phyloP scores from a whole-genome alignment of 176 grass and related monocot genomes.

The Hordeum marinum region DNA sequence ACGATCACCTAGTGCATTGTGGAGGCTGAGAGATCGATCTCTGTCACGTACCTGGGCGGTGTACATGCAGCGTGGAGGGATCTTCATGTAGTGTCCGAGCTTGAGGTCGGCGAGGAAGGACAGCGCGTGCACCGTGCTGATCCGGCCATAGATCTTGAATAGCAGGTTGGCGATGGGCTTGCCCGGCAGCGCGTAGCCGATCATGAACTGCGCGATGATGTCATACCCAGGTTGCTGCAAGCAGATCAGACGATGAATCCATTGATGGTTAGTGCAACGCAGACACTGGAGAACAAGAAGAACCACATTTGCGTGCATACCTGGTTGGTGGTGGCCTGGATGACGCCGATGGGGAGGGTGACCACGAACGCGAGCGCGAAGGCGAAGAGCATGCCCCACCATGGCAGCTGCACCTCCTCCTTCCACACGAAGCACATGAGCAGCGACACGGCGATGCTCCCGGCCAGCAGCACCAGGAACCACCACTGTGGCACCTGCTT shows the following conservation, averaged over 20 bases:
- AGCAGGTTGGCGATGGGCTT: slow-evolving; percentile 98
- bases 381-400: slow-evolving; percentile 98
- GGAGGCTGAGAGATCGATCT: too few species aligned
- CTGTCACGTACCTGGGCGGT: slow-evolving; percentile 55
- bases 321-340: slow-evolving; percentile 99
- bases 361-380: slow-evolving; percentile 84
- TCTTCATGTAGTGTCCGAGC: slow-evolving; percentile 99
- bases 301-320: not conserved
- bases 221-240: slow-evolving; percentile 92
- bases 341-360: slow-evolving; percentile 90
- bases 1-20: too few species aligned
- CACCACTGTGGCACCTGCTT: slow-evolving; percentile 98
- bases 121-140: slow-evolving; percentile 93
- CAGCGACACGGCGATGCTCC: slow-evolving; percentile 76
- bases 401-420: slow-evolving; percentile 87
- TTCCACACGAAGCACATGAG: slow-evolving; percentile 82
- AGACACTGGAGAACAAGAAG: not conserved
- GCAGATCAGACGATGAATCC: not conserved
- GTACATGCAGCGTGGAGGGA: slow-evolving; percentile 98
- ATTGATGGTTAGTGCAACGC: not conserved
- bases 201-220: slow-evolving; percentile 98
- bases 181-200: slow-evolving; percentile 76
- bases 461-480: slow-evolving; percentile 76
- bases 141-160: slow-evolving; percentile 97
- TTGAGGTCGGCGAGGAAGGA: slow-evolving; percentile 97